A percentile compares a stretch with the other conserved stretches of the same genome.
These are phyloP conservation scores for Zygosaccharomyces gambellarensis DNA, from an alignment of 805 yeast genomes.

Conservation along the genomic window DNA sequence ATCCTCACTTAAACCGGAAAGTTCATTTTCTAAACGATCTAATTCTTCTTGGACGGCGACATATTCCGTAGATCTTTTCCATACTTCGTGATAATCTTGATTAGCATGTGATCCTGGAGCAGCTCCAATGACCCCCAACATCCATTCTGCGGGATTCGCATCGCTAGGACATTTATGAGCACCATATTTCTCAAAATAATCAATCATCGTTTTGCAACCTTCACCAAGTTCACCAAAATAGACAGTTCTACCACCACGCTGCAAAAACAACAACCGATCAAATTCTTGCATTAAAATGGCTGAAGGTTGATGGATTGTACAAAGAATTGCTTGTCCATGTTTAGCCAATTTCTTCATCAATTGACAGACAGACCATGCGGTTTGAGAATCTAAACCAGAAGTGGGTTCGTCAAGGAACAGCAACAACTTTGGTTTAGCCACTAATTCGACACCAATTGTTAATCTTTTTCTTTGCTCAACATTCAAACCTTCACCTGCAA, in stretches of 20 bases:
- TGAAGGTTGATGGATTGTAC: slow-evolving; percentile 85
- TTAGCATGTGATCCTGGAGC: slow-evolving; percentile 74
- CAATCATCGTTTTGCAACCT: slow-evolving; percentile 51
- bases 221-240: slow-evolving; percentile 68
- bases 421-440: slow-evolving; percentile 57
- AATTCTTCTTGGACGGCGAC: slow-evolving; percentile 55
- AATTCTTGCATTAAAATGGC: slow-evolving; percentile 73
- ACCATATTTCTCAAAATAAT: slow-evolving; percentile 63
- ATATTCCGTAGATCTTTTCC: slow-evolving; percentile 67
- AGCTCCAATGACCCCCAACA: slow-evolving; percentile 80
- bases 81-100: slow-evolving; percentile 69
- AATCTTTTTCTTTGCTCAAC: slow-evolving; percentile 60
- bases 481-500: slow-evolving; percentile 63
- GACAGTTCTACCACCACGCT: slow-evolving; percentile 67
- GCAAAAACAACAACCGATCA: slow-evolving; percentile 67
- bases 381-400: slow-evolving; percentile 64
- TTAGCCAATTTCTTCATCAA: slow-evolving; percentile 55
- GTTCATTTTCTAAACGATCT: slow-evolving; percentile 58
- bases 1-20: slow-evolving; percentile 37
- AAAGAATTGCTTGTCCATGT: slow-evolving; percentile 59
- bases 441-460: slow-evolving; percentile 63
- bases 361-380: slow-evolving; percentile 62
- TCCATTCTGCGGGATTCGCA: slow-evolving; percentile 89
- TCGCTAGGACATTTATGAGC: slow-evolving; percentile 60
- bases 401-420: slow-evolving; percentile 65